Base-by-base conservation (phyloP, 441 rosid species). In the Bruguiera hainesii region DNA sequence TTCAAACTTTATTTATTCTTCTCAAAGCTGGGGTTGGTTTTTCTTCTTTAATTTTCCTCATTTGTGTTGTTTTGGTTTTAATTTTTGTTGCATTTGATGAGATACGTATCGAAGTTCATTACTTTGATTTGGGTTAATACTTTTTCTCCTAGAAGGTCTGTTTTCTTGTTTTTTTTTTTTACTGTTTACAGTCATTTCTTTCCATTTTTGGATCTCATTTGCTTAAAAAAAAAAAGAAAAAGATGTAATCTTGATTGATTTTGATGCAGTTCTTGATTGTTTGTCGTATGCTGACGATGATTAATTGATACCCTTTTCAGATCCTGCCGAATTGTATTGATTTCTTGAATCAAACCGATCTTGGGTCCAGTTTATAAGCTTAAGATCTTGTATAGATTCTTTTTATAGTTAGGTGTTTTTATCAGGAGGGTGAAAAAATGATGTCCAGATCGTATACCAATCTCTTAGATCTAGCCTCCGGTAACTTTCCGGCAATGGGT, bases 391-490 rank as follows among this genome's bases (percentile, higher is more conserved):
- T 50, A 46, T 58, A 23, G 78, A 55, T 55, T 77, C 18, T 65
- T 61, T 63, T 10, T 56, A 74, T 52, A 56, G 67, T 53, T 25
- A 66, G 52, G 77, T 62, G 60, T 61, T 67, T 39, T 49, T 10
- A 26, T 19, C 67, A 56, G 46, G 59, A 67, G 65, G 35, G 64
- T 62, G 68, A 51, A 25, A 20, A 78, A 79, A 88, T 88, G 95
- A 82, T 86, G 86, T 88, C 95, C 28, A 88, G 78, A 73, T 88
- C 95, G 15, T 86, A 88, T 75, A 86, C 90, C 72, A 88, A 88
- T 74, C 89, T 88, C 50, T 82, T 86, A 73, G 95, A 88, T 88
- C 91, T 88, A 75, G 95, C 88, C 26, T 84, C 95, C n/a, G 95
- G 95, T 37, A 88, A 88, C 71, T 85, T 88, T 68, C 91, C 90